These are phyloP conservation scores for Scutellaria barbata DNA, from an alignment of 257 asterid genomes.

Conservation along the genomic window DNA sequence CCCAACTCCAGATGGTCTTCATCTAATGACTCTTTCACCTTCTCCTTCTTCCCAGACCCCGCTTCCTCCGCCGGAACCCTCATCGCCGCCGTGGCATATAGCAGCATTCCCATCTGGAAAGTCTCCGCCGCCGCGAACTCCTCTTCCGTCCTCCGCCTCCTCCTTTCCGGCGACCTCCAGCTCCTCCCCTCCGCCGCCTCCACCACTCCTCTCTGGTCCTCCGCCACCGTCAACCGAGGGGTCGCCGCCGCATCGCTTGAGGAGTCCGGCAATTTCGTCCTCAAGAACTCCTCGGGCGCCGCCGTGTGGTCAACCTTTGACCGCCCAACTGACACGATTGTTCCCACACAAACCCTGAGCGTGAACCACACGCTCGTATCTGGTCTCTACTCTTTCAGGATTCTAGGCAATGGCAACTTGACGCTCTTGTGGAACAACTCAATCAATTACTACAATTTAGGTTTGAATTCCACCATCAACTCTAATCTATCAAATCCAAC, in stretches of 20 bases:
- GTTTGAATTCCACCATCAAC: slow-evolving; percentile 58
- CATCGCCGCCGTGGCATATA: slow-evolving; percentile 47
- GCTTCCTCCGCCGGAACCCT: slow-evolving; percentile 39
- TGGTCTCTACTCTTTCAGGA: slow-evolving; percentile 59
- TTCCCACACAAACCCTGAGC: slow-evolving; percentile 61
- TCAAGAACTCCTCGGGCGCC: slow-evolving; percentile 56
- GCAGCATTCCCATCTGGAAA: slow-evolving; percentile 46
- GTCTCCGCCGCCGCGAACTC: slow-evolving; percentile 42
- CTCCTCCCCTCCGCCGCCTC: slow-evolving; percentile 53
- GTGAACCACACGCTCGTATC: slow-evolving; percentile 44
- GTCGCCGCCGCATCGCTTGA: slow-evolving; percentile 49
- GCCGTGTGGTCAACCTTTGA: slow-evolving; percentile 73
- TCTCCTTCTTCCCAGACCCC: slow-evolving; percentile 43
- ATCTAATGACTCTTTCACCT: slow-evolving; percentile 46
- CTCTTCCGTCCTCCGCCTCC: slow-evolving; percentile 52
- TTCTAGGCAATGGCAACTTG: slow-evolving; percentile 56
- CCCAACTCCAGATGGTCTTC: slow-evolving; percentile 48
- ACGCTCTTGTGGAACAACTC: slow-evolving; percentile 65
- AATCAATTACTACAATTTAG: slow-evolving; percentile 64
- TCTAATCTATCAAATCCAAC: slow-evolving; percentile 50
- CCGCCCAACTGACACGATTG: slow-evolving; percentile 70
- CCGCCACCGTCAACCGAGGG: slow-evolving; percentile 47
- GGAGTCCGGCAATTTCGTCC: slow-evolving; percentile 56
- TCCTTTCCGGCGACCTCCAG: slow-evolving; percentile 54
- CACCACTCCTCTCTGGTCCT: slow-evolving; percentile 53